Evolutionary conservation across 352 stramenopile genomes (phyloP).

Genomic region (Globisporangium solare): DNA sequence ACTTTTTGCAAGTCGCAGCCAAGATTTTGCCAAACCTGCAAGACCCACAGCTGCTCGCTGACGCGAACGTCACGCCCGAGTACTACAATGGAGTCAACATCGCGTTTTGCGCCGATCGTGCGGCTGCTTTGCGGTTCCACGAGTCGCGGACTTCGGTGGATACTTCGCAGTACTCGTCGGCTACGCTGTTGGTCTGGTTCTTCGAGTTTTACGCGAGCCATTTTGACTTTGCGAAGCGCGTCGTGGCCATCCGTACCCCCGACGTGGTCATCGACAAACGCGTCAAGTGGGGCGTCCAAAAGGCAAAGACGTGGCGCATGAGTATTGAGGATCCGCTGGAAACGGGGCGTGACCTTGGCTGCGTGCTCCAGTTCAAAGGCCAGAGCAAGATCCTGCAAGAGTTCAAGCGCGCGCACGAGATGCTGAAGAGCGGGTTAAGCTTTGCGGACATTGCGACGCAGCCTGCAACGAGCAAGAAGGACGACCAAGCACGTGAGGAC

Average conservation of each 20-base stretch:
- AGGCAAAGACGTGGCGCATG: conserved; percentile 72
- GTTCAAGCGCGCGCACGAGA: conserved; percentile 46
- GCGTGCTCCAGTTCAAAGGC: conserved; percentile 60
- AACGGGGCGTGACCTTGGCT: conserved; percentile 68
- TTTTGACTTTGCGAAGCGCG: conserved; percentile 94
- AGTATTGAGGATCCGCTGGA: conserved; percentile 87
- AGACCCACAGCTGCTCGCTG: conserved; percentile 43
- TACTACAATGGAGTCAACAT: conserved; percentile 62
- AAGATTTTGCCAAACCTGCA: conserved; percentile 96
- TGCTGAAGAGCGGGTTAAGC: conserved; percentile 43
- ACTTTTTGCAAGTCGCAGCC: conserved; percentile 89
- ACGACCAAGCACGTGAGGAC: conserved; percentile 5
- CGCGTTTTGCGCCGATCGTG: conserved; percentile 54
- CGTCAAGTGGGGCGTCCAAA: conserved; percentile 35
- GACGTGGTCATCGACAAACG: conserved; percentile 32
- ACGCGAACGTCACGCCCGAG: conserved; percentile 24
- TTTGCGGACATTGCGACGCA: conserved; percentile 41
- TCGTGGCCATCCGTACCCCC: conserved; percentile 89
- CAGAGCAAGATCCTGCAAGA: conserved; percentile 65
- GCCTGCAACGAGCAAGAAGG: conserved; percentile 2
- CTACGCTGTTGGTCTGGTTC: conserved; percentile 91
- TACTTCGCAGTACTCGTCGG: conserved; percentile 25
- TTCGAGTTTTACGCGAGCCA: conserved; percentile 96
- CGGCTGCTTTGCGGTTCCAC: conserved; percentile 41
- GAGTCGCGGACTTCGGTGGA: background rate